phyloP scores from a whole-genome alignment of 306 rosid genomes.

The Sesbania bispinosa region DNA sequence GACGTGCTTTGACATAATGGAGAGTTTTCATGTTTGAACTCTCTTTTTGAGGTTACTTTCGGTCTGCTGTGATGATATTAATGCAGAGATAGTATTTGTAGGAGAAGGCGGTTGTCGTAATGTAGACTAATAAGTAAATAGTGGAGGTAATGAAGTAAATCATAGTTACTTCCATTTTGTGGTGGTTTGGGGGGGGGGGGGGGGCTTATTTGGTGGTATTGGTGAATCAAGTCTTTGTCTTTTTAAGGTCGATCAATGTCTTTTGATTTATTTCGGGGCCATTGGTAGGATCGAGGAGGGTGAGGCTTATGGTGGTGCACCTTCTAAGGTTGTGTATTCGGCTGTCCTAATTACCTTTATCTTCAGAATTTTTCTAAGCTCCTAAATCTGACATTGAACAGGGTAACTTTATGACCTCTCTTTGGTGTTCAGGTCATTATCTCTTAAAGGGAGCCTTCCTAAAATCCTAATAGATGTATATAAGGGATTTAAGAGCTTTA shows the following conservation, averaged over 20 bases:
- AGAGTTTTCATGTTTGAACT: not conserved
- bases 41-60: not conserved
- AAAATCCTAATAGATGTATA: not conserved
- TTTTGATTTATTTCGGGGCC: not conserved
- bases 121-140: not conserved
- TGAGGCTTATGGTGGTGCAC: not conserved
- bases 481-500: not conserved
- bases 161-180: not conserved
- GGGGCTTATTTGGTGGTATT: constrained; percentile 4
- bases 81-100: not conserved
- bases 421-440: not conserved
- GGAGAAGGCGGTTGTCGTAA: not conserved
- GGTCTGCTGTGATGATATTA: not conserved
- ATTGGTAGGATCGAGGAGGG: not conserved
- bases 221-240: not conserved
- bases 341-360: not conserved
- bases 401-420: not conserved
- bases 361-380: not conserved
- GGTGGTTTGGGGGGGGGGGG: not conserved
- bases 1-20: not conserved
- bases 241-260: not conserved
- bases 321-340: not conserved
- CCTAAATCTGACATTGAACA: not conserved
- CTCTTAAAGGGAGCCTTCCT: not conserved
- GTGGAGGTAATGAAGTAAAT: not conserved